Base-by-base conservation (phyloP, 2,329 filamentous ascomycete species). In the Diaporthe vexans region DNA sequence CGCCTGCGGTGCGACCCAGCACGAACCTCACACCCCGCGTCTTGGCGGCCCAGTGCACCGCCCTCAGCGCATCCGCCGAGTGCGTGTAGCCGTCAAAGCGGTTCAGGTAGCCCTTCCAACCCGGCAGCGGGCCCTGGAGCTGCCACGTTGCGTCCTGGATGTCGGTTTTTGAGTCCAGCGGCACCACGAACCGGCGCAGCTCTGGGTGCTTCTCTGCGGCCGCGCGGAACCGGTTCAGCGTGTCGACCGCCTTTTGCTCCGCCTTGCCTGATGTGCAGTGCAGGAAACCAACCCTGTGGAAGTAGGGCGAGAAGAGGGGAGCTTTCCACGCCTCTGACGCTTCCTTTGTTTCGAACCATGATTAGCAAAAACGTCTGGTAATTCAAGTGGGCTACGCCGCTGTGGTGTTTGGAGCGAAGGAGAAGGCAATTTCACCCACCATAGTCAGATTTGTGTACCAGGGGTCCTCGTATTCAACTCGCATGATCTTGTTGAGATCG, bases 401-500 rank as follows among this genome's bases (percentile, higher is more conserved):
- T n/a, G 35, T 17, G 56, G 21, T 83, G 74, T 80, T 88, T 88
- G 71, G 90, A 81, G 1, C 89, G 19, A 33, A n/a, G 9, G 13
- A 13, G 21, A 33, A 26, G 29, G 15, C 15, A 54, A 26, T 17
- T 7, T 19, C 4, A 68, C 46, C 54, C 26, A 68, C 63, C 13
- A 68, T 54, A n/a, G 63, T 86, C 57, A 91, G 78, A 2, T 89
- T 83, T 0, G 88, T 88, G 74, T 91, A 91, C 72, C 89, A 90
- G 0, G 84, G 82, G 74, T 91, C 88, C 75, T 89, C 88, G 74
- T 91, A 91, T 76, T 91, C 89, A 6, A 86, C 88, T 2, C 89
- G 85, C 48, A 91, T 83, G 72, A 91, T 91, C 80, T 92, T 92
- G 79, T 91, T 92, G 35, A 91, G 78, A 76, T 92, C 89, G 74